phyloP scores from a whole-genome alignment of 2,329 filamentous ascomycete genomes.

The Cryphonectria nitschkei region DNA sequence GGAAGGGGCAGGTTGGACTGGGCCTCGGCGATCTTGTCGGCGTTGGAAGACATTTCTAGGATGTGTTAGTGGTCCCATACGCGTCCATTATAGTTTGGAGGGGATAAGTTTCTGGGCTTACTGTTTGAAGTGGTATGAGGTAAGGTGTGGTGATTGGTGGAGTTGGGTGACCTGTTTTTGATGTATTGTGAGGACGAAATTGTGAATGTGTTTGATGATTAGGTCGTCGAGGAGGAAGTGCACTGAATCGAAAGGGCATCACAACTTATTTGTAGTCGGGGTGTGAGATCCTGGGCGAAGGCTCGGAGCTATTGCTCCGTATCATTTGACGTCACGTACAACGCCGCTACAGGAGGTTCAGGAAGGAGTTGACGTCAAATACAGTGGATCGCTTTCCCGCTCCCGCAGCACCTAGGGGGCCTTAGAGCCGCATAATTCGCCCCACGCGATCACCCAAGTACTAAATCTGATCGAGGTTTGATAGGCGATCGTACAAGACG shows the following conservation, averaged over 20 bases:
- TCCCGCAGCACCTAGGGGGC: neutral
- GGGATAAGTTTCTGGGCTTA: slow-evolving; percentile 4
- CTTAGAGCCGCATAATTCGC: slow-evolving; percentile 18
- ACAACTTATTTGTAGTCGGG: slow-evolving; percentile 23
- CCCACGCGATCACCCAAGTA: slow-evolving; percentile 11
- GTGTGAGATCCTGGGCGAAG: neutral
- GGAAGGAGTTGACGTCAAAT: slow-evolving; percentile 27
- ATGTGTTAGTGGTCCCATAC: slow-evolving; percentile 1
- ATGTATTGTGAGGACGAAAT: neutral
- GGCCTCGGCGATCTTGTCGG: slow-evolving; percentile 67
- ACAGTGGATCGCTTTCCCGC: slow-evolving; percentile 14
- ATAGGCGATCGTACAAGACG: slow-evolving; percentile 11
- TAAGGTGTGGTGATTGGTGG: neutral
- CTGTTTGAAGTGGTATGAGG: slow-evolving; percentile 13
- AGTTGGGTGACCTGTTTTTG: neutral
- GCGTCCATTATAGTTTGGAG: too few species aligned
- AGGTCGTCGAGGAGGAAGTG: neutral
- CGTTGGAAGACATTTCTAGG: slow-evolving; percentile 55
- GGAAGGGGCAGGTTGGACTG: slow-evolving; percentile 78
- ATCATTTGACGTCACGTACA: slow-evolving; percentile 25
- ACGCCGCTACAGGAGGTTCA: neutral
- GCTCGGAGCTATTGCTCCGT: slow-evolving; percentile 12
- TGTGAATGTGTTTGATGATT: slow-evolving; percentile 15
- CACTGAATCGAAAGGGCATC: neutral
- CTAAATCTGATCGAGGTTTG: slow-evolving; percentile 14